A percentile compares a stretch with the other conserved stretches of the same genome.
phyloP scores from a whole-genome alignment of 1,139 yeast genomes.

The Kodamaea plutei region DNA sequence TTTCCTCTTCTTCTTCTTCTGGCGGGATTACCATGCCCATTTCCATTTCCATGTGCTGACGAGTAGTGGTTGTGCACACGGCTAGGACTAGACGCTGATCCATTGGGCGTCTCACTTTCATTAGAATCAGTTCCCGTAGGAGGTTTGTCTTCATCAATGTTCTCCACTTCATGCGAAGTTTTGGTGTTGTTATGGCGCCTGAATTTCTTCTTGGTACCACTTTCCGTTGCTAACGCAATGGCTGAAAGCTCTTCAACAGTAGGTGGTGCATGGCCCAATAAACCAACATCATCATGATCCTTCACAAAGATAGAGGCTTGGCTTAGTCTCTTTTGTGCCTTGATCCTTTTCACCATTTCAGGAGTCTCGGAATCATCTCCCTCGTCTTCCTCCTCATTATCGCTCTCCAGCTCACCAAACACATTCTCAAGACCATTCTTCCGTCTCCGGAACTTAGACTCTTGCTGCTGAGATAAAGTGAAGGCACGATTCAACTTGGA shows the following conservation, averaged over 20 bases:
- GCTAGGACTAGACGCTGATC: not conserved
- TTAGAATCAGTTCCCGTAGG: not conserved
- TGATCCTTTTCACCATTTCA: slow-evolving; percentile 1
- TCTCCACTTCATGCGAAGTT: not conserved
- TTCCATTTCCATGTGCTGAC: not conserved
- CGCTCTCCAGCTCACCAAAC: slow-evolving; percentile 15
- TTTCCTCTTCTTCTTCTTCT: slow-evolving; percentile 24
- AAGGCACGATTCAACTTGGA: slow-evolving; percentile 57
- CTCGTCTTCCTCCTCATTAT: slow-evolving; percentile 8
- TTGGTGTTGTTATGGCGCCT: slow-evolving; percentile 9
- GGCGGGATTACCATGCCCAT: slow-evolving; percentile 1
- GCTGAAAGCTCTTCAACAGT: slow-evolving; percentile 8
- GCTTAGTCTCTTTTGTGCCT: slow-evolving; percentile 17
- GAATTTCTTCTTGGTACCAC: slow-evolving; percentile 9
- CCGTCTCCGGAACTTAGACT: slow-evolving; percentile 27
- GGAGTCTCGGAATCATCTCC: slow-evolving; percentile 11
- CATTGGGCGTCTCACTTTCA: not conserved
- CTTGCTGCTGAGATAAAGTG: slow-evolving; percentile 43
- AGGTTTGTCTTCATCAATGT: not conserved
- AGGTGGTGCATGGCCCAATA: slow-evolving; percentile 40
- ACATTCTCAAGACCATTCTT: slow-evolving; percentile 11
- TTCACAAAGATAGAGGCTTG: slow-evolving; percentile 26
- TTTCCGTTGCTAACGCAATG: slow-evolving; percentile 5
- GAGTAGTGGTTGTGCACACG: not conserved
- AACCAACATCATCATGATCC: slow-evolving; percentile 30